Evolutionary conservation across 768 basidiomycete species (phyloP), one percentile per base, ranked within the genome.

Genomic region (Arthromyces matolae): DNA sequence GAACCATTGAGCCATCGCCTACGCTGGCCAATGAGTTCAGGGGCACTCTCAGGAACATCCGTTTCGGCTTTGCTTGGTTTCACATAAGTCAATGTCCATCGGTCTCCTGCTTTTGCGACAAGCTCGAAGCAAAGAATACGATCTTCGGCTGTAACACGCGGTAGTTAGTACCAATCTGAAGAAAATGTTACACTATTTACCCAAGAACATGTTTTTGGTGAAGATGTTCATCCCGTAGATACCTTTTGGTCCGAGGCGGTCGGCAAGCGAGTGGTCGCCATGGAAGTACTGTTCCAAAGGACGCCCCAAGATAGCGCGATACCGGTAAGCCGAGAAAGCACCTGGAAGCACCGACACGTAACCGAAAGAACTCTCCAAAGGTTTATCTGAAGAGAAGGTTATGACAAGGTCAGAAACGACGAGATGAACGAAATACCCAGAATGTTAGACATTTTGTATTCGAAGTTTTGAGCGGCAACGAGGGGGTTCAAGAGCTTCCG

Each of bases 371-470:
- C 90, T 93, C 69, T 98, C 94, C 43, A 93, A 75, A 1, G 94
- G 94, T 64, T 96, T 94, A 65, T 94, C 92, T 86, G 13, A 19
- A 19, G 18, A 12, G 50, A 36, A 12, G 2, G 9, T 23, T 24
- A 20, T 12, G 31, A 7, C n/a, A 35, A 22, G 23, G 10, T 14
- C 18, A 8, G 8, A 38, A 18, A 34, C 25, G 5, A 42, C 10
- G 9, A 23, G 28, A 22, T 18, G 16, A 22, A 18, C 25, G n/a
- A 47, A 72, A 45, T 56, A 83, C 85, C 88, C 23, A 97, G 74
- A 61, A 98, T 96, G 68, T 97, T 96, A 36, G 91, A 93, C 90
- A 97, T 95, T 71, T 93, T 96, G 72, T 96, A 96, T 70, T 94
- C 93, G 58, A 94, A 94, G 69, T 97, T 96, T 65, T 97, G 94